A percentile compares a stretch with the other conserved stretches of the same genome.
phyloP scores from a whole-genome alignment of 2,329 filamentous ascomycete genomes.

The Alternaria sp. region DNA sequence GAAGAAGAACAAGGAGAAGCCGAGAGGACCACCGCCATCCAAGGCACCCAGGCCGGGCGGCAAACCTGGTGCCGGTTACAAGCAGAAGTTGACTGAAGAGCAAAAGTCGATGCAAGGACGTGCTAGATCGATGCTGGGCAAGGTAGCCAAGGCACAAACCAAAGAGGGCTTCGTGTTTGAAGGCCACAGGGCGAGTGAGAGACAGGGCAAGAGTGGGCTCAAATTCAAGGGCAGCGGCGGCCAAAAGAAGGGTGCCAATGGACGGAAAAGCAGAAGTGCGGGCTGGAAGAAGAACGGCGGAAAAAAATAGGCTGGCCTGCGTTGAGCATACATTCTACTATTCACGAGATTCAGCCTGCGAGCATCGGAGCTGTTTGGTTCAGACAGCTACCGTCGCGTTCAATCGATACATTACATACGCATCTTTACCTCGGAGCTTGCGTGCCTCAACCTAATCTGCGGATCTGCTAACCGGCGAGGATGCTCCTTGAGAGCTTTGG shows the following conservation, averaged over 20 bases:
- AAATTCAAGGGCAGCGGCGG: slow-evolving; percentile 60
- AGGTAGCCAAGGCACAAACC: slow-evolving; percentile 67
- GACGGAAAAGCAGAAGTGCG: slow-evolving; percentile 52
- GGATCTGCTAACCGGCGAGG: neutral
- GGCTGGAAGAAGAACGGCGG: slow-evolving; percentile 54
- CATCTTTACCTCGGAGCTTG: neutral
- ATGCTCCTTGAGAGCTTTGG: neutral
- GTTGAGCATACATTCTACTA: neutral
- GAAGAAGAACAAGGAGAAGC: slow-evolving; percentile 50
- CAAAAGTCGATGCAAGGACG: slow-evolving; percentile 76
- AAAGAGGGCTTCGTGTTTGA: slow-evolving; percentile 82
- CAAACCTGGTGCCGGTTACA: slow-evolving; percentile 64
- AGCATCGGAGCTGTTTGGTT: neutral
- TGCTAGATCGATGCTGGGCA: slow-evolving; percentile 75
- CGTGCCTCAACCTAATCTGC: neutral
- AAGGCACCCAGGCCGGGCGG: slow-evolving; percentile 19
- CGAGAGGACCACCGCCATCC: slow-evolving; percentile 36
- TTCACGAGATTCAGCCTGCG: neutral
- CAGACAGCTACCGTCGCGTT: neutral
- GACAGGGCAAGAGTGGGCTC: slow-evolving; percentile 68
- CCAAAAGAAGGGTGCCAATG: slow-evolving; percentile 51
- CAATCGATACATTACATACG: neutral
- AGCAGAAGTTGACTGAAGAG: slow-evolving; percentile 72
- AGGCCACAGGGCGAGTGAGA: slow-evolving; percentile 74
- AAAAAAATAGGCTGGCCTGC: slow-evolving; percentile 33